These are phyloP conservation scores for Globisporangium carolinianum DNA, from an alignment of 352 stramenopile species.

Conservation along the genomic window DNA sequence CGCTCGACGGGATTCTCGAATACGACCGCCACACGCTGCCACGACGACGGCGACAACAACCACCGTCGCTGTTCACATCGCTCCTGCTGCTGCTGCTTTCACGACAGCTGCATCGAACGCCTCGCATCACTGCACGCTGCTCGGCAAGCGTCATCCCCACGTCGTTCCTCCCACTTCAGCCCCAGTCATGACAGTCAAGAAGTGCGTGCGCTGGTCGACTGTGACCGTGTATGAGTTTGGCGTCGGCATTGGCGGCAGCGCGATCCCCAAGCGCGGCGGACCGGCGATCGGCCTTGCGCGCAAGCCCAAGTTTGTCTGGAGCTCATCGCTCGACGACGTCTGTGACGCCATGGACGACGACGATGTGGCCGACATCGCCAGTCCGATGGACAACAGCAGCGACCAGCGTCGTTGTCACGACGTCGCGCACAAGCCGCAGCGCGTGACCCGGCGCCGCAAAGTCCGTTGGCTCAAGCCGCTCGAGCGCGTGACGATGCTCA, in stretches of 20 bases:
- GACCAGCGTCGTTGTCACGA: no score
- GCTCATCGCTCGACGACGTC: slow-evolving; percentile 20
- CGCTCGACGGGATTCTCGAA: no score
- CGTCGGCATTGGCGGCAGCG: slow-evolving; percentile 33
- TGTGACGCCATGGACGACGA: no score
- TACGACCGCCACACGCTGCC: neutral
- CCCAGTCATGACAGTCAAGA: slow-evolving; percentile 12
- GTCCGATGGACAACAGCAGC: no score
- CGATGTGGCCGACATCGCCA: no score
- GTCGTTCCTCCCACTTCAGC: neutral
- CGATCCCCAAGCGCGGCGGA: slow-evolving; percentile 34
- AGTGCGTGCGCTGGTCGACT: slow-evolving; percentile 44
- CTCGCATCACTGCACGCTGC: no score
- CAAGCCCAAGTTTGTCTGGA: slow-evolving; percentile 27
- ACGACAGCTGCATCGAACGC: no score
- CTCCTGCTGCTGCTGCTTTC: no score
- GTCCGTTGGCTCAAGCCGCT: slow-evolving; percentile 32
- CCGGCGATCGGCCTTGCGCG: slow-evolving; percentile 33
- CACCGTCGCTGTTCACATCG: neutral
- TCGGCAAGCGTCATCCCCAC: no score
- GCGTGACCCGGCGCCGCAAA: no score
- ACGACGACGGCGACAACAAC: neutral
- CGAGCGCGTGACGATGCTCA: slow-evolving; percentile 29
- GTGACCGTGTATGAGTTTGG: slow-evolving; percentile 54
- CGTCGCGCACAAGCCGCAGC: no score